These are phyloP conservation scores for Ceratonia siliqua DNA, from an alignment of 306 rosid genomes.

Conservation along the genomic window DNA sequence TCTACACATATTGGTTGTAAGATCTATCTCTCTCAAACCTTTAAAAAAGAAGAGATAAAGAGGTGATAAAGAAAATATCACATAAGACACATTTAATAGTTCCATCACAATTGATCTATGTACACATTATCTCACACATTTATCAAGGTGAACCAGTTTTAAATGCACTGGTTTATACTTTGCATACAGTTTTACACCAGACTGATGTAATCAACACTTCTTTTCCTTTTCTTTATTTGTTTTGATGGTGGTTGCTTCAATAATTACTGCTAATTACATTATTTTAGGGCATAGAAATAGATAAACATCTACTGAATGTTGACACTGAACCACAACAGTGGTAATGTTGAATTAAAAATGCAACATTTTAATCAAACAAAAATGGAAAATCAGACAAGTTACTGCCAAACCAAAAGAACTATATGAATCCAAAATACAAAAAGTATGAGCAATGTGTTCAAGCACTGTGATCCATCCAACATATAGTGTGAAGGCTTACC, in stretches of 20 bases:
- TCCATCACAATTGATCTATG: not conserved
- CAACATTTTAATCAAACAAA: not conserved
- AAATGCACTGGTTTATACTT: not conserved
- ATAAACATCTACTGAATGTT: not conserved
- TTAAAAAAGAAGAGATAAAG: not conserved
- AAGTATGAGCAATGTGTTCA: slow-evolving; percentile 2
- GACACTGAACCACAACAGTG: not conserved
- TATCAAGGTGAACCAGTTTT: not conserved
- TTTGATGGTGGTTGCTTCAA: slow-evolving; percentile 2
- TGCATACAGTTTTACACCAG: slow-evolving; percentile 16
- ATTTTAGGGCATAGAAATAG: not conserved
- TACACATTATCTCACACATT: not conserved
- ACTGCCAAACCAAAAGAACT: not conserved
- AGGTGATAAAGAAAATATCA: not conserved
- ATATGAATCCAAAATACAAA: slow-evolving; percentile 17
- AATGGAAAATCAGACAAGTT: slow-evolving; percentile 1
- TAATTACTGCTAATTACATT: not conserved
- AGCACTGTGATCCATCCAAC: slow-evolving; percentile 15
- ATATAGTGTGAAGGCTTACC: slow-evolving; percentile 49
- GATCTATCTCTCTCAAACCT: not conserved
- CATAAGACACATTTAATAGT: not conserved
- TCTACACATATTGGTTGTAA: not conserved
- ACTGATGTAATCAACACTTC: slow-evolving; percentile 3
- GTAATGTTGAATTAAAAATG: not conserved
- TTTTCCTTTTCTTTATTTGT: slow-evolving; percentile 14